phyloP scores from a whole-genome alignment of 2,329 filamentous ascomycete genomes.

The Arthrocladium fulminans region DNA sequence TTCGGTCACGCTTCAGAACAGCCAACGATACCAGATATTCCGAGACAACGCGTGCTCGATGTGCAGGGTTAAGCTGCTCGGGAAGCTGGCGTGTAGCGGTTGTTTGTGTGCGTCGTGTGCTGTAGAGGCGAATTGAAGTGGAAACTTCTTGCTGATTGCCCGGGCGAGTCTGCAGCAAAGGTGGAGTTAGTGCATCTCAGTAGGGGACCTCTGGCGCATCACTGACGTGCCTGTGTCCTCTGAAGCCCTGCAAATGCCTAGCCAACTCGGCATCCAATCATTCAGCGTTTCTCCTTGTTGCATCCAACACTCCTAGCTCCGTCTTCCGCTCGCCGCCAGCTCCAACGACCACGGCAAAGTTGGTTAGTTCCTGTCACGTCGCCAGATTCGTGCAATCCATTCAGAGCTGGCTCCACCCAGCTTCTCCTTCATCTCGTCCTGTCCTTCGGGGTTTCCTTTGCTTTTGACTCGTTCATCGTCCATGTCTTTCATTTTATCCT shows the following conservation, averaged over 20 bases:
- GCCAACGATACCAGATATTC: slow-evolving; percentile 7
- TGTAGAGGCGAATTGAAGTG: slow-evolving; percentile 3
- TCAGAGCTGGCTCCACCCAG: slow-evolving; percentile 4
- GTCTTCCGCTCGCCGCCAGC: not conserved
- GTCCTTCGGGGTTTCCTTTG: not conserved
- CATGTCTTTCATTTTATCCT: slow-evolving; percentile 8
- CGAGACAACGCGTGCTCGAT: slow-evolving; percentile 2
- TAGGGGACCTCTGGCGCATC: slow-evolving; percentile 2
- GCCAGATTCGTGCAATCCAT: slow-evolving; percentile 9
- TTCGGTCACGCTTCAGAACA: slow-evolving; percentile 3
- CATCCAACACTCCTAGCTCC: slow-evolving; percentile 5
- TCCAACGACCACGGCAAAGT: slow-evolving; percentile 3
- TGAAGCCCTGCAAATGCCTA: slow-evolving; percentile 6
- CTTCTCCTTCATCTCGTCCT: slow-evolving; percentile 9
- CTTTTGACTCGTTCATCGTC: slow-evolving; percentile 9
- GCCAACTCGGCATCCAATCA: slow-evolving; percentile 4
- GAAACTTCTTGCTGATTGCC: slow-evolving; percentile 5
- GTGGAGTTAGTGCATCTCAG: slow-evolving; percentile 4
- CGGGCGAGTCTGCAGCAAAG: not conserved
- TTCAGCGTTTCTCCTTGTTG: not conserved
- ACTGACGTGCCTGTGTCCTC: slow-evolving; percentile 6
- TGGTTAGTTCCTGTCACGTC: slow-evolving; percentile 9
- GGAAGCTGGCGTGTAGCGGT: not conserved
- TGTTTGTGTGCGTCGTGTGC: not conserved
- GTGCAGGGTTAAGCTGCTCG: not conserved